Conservation (phyloP, 495 filamentous ascomycete genomes). For the Aspergillus cavernicola region DNA sequence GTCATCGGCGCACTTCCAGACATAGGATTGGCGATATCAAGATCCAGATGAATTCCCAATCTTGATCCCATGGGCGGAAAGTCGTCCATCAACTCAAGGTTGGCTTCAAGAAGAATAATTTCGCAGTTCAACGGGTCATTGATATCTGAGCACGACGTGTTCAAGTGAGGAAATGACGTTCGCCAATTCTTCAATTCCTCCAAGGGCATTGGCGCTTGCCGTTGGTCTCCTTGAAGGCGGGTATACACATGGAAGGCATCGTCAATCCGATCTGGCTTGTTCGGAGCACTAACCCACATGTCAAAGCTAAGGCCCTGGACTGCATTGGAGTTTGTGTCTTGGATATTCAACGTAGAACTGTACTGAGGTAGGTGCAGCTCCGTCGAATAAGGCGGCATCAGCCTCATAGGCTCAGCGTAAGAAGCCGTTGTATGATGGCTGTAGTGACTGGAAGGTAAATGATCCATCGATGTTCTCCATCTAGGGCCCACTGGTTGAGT, state of each 20-base stretch:
- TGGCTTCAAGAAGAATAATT: conserved; percentile 48
- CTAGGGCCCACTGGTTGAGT: conserved; percentile 32
- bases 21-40: conserved; percentile 39
- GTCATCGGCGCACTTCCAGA: conserved; percentile 35
- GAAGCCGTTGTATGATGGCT: conserved; percentile 23
- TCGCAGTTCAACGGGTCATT: conserved; percentile 40
- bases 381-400: conserved; percentile 32
- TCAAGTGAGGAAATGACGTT: conserved; percentile 42
- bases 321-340: conserved; percentile 27
- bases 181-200: conserved; percentile 46
- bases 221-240: conserved; percentile 42
- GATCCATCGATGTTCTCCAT: conserved; percentile 40
- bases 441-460: conserved; percentile 35
- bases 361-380: conserved; percentile 39
- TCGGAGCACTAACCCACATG: conserved; percentile 48
- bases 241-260: conserved; percentile 48
- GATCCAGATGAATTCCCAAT: conserved; percentile 43
- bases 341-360: conserved; percentile 35
- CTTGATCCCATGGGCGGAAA: conserved; percentile 40
- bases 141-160: conserved; percentile 32
- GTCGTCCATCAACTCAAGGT: conserved; percentile 44
- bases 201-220: conserved; percentile 37
- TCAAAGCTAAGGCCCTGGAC: conserved; percentile 47
- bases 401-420: conserved; percentile 34
- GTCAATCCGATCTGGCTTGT: conserved; percentile 39